phyloP scores from a whole-genome alignment of 805 yeast genomes.

The Hanseniaspora lachancei region DNA sequence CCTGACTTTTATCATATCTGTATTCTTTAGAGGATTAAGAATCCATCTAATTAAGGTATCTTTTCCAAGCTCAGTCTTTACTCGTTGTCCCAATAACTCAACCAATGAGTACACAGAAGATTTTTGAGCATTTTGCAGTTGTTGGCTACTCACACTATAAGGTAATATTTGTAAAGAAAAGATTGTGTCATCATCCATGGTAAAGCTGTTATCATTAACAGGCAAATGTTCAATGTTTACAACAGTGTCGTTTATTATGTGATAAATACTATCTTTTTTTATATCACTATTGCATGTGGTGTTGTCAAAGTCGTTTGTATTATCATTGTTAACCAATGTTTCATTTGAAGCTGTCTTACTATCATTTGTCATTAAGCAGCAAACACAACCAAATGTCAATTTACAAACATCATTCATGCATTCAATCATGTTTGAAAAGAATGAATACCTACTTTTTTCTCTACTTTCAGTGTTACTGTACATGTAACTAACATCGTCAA shows the following conservation, averaged over 20 bases:
- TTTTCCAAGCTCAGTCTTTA: slow-evolving; percentile 23
- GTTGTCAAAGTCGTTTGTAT: background rate
- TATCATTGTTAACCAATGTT: background rate
- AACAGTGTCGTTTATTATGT: background rate
- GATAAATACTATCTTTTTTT: background rate
- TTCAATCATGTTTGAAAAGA: background rate
- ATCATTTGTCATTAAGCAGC: background rate
- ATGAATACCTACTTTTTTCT: background rate
- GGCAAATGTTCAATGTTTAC: background rate
- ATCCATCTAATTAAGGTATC: slow-evolving; percentile 27
- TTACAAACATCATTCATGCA: background rate
- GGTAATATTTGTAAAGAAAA: slow-evolving; percentile 22
- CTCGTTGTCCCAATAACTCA: slow-evolving; percentile 18
- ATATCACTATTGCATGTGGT: background rate
- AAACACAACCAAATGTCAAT: slow-evolving; percentile 1
- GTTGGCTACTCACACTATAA: slow-evolving; percentile 11
- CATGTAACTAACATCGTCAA: background rate
- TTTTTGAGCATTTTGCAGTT: slow-evolving; percentile 14
- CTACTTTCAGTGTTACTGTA: background rate
- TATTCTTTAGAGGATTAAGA: slow-evolving; percentile 26
- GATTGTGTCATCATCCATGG: slow-evolving; percentile 21
- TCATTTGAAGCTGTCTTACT: background rate
- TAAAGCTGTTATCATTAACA: background rate
- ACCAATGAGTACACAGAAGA: slow-evolving; percentile 18
- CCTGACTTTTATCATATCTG: slow-evolving; percentile 23